Conservation (phyloP, 441 rosid genomes). For the Arabidopsis lyrata region DNA sequence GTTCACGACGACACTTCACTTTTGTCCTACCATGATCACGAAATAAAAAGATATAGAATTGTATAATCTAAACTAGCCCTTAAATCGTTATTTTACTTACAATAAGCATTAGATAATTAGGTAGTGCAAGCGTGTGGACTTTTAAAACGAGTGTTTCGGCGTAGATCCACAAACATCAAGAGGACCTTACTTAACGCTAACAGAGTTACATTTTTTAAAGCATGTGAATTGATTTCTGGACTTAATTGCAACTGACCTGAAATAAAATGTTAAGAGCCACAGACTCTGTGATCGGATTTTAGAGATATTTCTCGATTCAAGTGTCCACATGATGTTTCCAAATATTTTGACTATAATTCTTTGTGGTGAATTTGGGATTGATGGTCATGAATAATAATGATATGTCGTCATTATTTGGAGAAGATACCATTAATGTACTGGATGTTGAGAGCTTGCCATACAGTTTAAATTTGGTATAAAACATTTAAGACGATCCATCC, state of each 20-base stretch:
- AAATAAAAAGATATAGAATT: conserved; percentile 10
- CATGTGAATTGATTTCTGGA: conserved; percentile 40
- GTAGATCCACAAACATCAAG: conserved; percentile 42
- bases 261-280: conserved; percentile 16
- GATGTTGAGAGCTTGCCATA: not conserved
- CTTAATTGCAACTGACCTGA: conserved; percentile 30
- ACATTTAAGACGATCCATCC: not conserved
- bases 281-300: conserved; percentile 28
- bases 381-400: conserved; percentile 17
- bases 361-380: not conserved
- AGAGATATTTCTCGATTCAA: conserved; percentile 33
- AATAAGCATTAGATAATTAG: conserved; percentile 35
- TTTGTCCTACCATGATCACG: conserved; percentile 37
- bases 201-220: conserved; percentile 17
- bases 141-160: conserved; percentile 42
- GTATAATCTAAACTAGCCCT: conserved; percentile 1
- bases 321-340: conserved; percentile 16
- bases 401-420: conserved; percentile 24
- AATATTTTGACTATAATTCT: not conserved
- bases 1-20: conserved; percentile 37
- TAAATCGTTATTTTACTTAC: conserved; percentile 26
- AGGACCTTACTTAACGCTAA: conserved; percentile 40
- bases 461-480: not conserved
- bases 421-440: not conserved
- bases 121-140: conserved; percentile 50